These are phyloP conservation scores for Termitomyces bulborhizus DNA, from an alignment of 768 basidiomycete genomes.

Conservation along the genomic window DNA sequence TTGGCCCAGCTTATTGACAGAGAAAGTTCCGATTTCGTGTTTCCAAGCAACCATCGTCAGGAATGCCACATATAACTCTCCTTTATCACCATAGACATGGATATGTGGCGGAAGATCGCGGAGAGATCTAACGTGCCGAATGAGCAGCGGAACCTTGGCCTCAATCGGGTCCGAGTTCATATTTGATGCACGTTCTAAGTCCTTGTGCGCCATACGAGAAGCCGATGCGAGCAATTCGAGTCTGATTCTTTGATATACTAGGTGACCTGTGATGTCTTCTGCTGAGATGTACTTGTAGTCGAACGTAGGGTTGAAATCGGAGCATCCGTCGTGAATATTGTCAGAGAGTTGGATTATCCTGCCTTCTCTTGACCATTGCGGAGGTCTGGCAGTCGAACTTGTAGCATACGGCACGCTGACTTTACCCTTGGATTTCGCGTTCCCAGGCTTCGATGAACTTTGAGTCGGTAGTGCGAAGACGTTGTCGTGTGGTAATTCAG, in stretches of 20 bases:
- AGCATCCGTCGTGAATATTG: background rate
- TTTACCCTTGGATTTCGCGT: background rate
- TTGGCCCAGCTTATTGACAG: background rate
- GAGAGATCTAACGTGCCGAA: background rate
- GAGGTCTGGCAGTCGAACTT: background rate
- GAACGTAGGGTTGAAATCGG: background rate
- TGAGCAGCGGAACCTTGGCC: background rate
- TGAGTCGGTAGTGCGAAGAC: background rate
- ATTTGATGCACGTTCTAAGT: background rate
- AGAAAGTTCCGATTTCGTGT: background rate
- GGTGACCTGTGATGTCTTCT: background rate
- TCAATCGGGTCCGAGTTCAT: background rate
- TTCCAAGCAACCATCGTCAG: background rate
- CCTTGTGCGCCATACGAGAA: background rate
- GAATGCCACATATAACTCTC: background rate
- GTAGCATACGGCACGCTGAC: background rate
- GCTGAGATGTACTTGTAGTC: conserved; percentile 2
- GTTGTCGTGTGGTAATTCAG: background rate
- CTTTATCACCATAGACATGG: background rate
- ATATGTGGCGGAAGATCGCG: background rate
- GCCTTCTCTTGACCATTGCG: background rate
- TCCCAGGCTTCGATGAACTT: background rate
- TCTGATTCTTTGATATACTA: background rate
- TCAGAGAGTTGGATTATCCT: background rate
- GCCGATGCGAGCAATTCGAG: background rate